phyloP scores from a whole-genome alignment of 148 eudicot species.

The Heliosperma pusillum region DNA sequence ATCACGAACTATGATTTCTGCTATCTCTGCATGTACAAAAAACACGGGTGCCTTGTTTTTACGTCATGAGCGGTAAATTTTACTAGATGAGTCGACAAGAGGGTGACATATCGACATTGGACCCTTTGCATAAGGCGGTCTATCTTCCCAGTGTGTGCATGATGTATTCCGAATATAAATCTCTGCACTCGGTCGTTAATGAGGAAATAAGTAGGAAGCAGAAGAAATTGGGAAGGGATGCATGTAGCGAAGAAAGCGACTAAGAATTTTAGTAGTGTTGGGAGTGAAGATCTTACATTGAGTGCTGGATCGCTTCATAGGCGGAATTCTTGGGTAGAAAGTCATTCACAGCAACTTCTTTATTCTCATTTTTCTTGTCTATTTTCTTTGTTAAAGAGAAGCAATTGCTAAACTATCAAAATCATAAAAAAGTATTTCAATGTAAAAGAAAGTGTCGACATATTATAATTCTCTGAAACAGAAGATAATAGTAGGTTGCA shows the following conservation, averaged over 20 bases:
- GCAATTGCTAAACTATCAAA: not conserved
- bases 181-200: constrained; percentile 27
- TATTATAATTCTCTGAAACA: not conserved
- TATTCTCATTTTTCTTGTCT: constrained; percentile 70
- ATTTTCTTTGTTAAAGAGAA: constrained; percentile 16
- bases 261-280: not conserved
- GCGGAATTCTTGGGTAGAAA: constrained; percentile 39
- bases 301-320: constrained; percentile 41
- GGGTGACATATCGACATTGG: not conserved
- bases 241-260: not conserved
- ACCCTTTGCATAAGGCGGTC: not conserved
- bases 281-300: constrained; percentile 37
- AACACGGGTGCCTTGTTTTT: not conserved
- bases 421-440: not conserved
- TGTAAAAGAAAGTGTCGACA: not conserved
- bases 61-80: not conserved
- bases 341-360: constrained; percentile 51
- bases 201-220: not conserved
- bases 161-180: constrained; percentile 50
- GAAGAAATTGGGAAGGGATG: not conserved
- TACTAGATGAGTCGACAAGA: not conserved
- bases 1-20: not conserved
- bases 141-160: constrained; percentile 44
- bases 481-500: not conserved
- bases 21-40: not conserved